Evolutionary conservation across 345 rosid species (phyloP).

Genomic region (Heritiera littoralis): DNA sequence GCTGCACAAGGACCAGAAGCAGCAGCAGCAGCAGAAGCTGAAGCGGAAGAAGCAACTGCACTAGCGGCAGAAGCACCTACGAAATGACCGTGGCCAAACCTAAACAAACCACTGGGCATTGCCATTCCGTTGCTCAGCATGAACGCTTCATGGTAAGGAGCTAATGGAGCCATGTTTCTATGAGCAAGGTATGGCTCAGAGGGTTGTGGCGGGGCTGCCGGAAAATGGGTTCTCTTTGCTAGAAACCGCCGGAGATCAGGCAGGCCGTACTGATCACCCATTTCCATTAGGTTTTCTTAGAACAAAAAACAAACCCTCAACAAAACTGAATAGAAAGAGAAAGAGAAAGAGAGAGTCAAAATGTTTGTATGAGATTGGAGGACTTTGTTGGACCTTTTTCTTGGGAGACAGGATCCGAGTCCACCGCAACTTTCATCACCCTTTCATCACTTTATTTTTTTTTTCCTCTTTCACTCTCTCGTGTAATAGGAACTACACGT

Average conservation of each 20-base stretch:
- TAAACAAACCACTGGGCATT: not conserved
- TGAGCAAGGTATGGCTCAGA: slow-evolving; percentile 17
- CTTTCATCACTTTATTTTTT: slow-evolving; percentile 23
- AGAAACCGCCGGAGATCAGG: slow-evolving; percentile 53
- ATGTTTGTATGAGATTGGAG: slow-evolving; percentile 9
- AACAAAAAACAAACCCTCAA: not conserved
- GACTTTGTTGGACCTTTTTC: slow-evolving; percentile 29
- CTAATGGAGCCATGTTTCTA: slow-evolving; percentile 3
- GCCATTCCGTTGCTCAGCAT: slow-evolving; percentile 9
- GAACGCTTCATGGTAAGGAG: slow-evolving; percentile 17
- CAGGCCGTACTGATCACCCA: slow-evolving; percentile 45
- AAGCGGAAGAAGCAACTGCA: not conserved
- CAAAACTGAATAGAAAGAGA: not conserved
- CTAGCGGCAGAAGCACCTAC: not conserved
- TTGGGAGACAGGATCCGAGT: slow-evolving; percentile 75
- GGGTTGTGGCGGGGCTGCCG: slow-evolving; percentile 31
- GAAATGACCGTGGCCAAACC: slow-evolving; percentile 10
- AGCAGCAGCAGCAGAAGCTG: slow-evolving; percentile 1
- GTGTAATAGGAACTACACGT: not conserved
- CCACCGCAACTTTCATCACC: slow-evolving; percentile 55
- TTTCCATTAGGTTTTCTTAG: slow-evolving; percentile 17
- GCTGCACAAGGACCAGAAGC: not conserved
- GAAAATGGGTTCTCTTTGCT: slow-evolving; percentile 38
- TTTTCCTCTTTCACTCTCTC: slow-evolving; percentile 7
- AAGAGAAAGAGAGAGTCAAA: slow-evolving; percentile 17